A percentile compares a stretch with the other conserved stretches of the same genome.
Evolutionary conservation across 2,329 filamentous ascomycete genomes (phyloP).

Genomic region (Penicillium hordei): DNA sequence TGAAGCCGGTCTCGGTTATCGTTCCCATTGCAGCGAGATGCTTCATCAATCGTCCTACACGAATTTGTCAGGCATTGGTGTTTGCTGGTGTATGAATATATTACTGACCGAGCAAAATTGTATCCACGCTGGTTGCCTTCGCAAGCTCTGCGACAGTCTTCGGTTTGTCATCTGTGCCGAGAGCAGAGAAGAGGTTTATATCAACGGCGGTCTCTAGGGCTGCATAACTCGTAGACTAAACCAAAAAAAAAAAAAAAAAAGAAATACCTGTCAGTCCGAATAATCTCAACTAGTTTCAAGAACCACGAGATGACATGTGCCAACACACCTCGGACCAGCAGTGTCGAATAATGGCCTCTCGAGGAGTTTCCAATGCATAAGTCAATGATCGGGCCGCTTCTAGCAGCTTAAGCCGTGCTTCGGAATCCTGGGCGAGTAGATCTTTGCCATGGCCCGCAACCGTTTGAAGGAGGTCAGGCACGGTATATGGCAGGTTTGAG

Average conservation of each 20-base stretch:
- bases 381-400: constrained; percentile 20
- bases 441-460: neutral
- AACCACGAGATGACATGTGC: neutral
- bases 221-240: constrained; percentile 4
- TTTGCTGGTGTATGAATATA: neutral
- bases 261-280: neutral
- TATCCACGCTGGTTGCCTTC: neutral
- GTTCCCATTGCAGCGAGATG: constrained; percentile 37
- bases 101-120: neutral
- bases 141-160: neutral
- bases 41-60: constrained; percentile 30
- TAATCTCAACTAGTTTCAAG: neutral
- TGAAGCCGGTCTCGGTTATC: constrained; percentile 29
- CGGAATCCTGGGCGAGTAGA: neutral
- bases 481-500: neutral
- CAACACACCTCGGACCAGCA: constrained; percentile 42
- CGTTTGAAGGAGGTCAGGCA: neutral
- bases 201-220: neutral
- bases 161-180: neutral
- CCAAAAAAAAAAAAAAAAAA: too few species aligned
- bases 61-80: neutral
- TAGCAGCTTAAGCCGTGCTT: constrained; percentile 11
- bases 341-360: constrained; percentile 52
- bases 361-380: constrained; percentile 45
- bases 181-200: neutral